These are phyloP conservation scores for Cucurbita moschata DNA, from an alignment of 306 rosid species.

Conservation along the genomic window DNA sequence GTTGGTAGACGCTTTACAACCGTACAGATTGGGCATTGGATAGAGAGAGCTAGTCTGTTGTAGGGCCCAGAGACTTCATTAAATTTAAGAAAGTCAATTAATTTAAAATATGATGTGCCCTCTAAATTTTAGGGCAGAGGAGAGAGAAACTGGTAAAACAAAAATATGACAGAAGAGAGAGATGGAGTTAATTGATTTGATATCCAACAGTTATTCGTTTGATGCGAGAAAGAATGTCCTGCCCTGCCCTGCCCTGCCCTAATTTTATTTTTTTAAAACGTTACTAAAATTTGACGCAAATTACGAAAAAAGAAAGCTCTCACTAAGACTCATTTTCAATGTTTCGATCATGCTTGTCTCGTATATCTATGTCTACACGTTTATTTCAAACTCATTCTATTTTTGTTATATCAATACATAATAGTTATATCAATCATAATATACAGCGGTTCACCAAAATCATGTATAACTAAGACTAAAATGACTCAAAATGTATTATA, in stretches of 20 bases:
- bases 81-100: conserved; percentile 2
- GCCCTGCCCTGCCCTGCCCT: background rate
- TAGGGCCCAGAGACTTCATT: conserved; percentile 14
- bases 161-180: background rate
- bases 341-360: too few relatives aligned
- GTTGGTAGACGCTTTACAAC: conserved; percentile 18
- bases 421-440: too few relatives aligned
- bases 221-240: conserved; percentile 1
- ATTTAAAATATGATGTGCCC: background rate
- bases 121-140: background rate
- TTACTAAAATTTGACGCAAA: background rate
- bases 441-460: accelerated
- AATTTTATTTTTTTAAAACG: too few relatives aligned
- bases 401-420: too few relatives aligned
- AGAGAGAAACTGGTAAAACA: background rate
- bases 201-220: background rate
- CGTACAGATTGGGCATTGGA: conserved; percentile 9
- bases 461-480: too few relatives aligned
- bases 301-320: background rate
- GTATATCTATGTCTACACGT: too few relatives aligned
- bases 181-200: background rate
- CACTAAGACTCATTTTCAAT: too few relatives aligned
- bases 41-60: conserved; percentile 23
- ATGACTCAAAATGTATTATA: too few relatives aligned
- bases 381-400: too few relatives aligned